Conservation (phyloP, 495 filamentous ascomycete species). For the Glutinoglossum americanum region DNA sequence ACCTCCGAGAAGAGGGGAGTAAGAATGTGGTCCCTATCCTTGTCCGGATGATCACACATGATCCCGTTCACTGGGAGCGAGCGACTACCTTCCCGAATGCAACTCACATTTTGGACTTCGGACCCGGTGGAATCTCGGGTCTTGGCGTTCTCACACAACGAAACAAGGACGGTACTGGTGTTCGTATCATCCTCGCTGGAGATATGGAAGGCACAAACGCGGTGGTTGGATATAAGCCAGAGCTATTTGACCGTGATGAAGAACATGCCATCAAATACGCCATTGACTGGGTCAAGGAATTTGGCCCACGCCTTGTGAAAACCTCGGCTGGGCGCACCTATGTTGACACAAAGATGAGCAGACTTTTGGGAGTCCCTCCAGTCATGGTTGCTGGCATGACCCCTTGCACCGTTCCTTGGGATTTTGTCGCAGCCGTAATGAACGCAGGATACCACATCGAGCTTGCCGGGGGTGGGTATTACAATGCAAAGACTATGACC, state of each 20-base stretch:
- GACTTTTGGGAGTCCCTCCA: slow-evolving; percentile 69
- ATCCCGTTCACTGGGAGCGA: slow-evolving; percentile 84
- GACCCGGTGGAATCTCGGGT: slow-evolving; percentile 86
- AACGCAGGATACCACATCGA: slow-evolving; percentile 90
- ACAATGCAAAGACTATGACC: slow-evolving; percentile 75
- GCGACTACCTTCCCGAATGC: slow-evolving; percentile 74
- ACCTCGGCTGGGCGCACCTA: slow-evolving; percentile 71
- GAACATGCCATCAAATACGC: slow-evolving; percentile 85
- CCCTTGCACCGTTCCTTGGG: slow-evolving; percentile 79
- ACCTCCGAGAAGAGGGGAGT: slow-evolving; percentile 44
- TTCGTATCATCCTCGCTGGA: slow-evolving; percentile 83
- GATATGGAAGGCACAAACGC: slow-evolving; percentile 71
- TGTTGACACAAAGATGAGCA: slow-evolving; percentile 96
- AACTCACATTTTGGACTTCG: slow-evolving; percentile 90
- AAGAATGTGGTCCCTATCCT: slow-evolving; percentile 56
- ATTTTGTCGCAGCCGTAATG: slow-evolving; percentile 90
- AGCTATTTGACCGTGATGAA: slow-evolving; percentile 88
- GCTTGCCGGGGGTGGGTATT: slow-evolving; percentile 81
- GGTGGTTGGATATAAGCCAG: slow-evolving; percentile 91
- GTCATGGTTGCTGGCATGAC: slow-evolving; percentile 96
- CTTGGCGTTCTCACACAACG: slow-evolving; percentile 92
- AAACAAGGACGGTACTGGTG: slow-evolving; percentile 94
- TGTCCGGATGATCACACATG: slow-evolving; percentile 80
- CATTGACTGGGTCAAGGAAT: slow-evolving; percentile 94
- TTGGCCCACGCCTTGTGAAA: slow-evolving; percentile 70